Conservation (phyloP, 2,329 filamentous ascomycete genomes). For the Botryotinia convoluta region DNA sequence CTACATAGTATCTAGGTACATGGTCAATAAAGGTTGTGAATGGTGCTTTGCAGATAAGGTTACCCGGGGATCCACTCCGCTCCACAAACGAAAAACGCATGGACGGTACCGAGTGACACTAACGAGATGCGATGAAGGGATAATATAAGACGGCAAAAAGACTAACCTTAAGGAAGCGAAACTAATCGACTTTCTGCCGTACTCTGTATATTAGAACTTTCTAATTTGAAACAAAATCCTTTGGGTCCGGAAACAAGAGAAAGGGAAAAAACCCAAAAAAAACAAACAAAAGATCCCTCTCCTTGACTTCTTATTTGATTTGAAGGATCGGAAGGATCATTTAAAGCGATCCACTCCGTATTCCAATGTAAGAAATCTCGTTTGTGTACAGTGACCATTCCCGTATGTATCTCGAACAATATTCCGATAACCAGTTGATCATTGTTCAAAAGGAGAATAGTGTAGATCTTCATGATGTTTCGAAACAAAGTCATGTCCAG, state of each 20-base stretch:
- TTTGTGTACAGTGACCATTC: not conserved
- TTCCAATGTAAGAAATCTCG: not conserved
- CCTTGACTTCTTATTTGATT: not conserved
- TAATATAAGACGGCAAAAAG: not conserved
- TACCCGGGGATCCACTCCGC: not conserved
- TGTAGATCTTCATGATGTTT: not conserved
- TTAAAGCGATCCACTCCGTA: not conserved
- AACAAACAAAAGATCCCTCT: not conserved
- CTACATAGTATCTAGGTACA: not conserved
- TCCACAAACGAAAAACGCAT: conserved; percentile 6
- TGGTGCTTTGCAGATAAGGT: not conserved
- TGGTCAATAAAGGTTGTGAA: not conserved
- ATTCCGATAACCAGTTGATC: not conserved
- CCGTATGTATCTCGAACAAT: not conserved
- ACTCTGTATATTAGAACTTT: not conserved
- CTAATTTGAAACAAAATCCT: not conserved
- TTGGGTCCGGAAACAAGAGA: not conserved
- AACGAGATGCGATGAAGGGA: conserved; percentile 8
- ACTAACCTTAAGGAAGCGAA: not conserved
- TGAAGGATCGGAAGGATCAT: not conserved
- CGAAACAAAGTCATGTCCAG: not conserved
- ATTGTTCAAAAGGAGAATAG: not conserved
- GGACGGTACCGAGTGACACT: not conserved
- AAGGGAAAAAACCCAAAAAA: not conserved
- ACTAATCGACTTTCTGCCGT: not conserved